A percentile compares a stretch with the other conserved stretches of the same genome.
Conservation (phyloP, 208 protist genomes). For the Trichomonas vaginalis region DNA sequence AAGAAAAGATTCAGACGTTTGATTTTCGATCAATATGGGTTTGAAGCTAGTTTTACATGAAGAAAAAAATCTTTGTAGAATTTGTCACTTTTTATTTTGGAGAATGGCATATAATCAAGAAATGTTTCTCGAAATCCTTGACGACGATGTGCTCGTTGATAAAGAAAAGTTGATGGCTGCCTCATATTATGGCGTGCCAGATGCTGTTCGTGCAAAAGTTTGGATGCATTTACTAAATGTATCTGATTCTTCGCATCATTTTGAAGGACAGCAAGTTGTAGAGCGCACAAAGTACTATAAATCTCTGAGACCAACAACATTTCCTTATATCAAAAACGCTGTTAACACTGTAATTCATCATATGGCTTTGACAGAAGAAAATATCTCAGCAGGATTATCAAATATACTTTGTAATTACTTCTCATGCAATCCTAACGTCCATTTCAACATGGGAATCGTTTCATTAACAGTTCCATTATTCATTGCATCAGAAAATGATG, state of each 20-base stretch:
- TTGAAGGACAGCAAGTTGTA: background rate
- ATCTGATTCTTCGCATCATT: background rate
- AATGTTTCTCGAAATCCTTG: background rate
- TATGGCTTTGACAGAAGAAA: background rate
- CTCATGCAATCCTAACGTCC: background rate
- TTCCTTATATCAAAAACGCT: background rate
- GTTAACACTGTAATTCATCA: constrained; percentile 1
- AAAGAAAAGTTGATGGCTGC: background rate
- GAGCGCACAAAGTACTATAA: background rate
- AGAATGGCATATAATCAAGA: background rate
- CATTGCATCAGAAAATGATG: background rate
- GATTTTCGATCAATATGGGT: too few species aligned
- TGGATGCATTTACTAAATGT: constrained; percentile 3
- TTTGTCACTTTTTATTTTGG: too few species aligned
- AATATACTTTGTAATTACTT: background rate
- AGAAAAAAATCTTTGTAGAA: too few species aligned
- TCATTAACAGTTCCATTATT: background rate
- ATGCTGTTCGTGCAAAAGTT: background rate
- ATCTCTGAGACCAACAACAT: background rate
- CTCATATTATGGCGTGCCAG: background rate
- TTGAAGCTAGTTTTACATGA: too few species aligned
- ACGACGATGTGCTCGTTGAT: background rate
- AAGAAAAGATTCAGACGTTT: too few species aligned
- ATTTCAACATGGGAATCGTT: background rate
- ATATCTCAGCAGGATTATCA: background rate